Evolutionary conservation across 2,329 filamentous ascomycete species (phyloP).

Genomic region (Paracamarosporium sp.): DNA sequence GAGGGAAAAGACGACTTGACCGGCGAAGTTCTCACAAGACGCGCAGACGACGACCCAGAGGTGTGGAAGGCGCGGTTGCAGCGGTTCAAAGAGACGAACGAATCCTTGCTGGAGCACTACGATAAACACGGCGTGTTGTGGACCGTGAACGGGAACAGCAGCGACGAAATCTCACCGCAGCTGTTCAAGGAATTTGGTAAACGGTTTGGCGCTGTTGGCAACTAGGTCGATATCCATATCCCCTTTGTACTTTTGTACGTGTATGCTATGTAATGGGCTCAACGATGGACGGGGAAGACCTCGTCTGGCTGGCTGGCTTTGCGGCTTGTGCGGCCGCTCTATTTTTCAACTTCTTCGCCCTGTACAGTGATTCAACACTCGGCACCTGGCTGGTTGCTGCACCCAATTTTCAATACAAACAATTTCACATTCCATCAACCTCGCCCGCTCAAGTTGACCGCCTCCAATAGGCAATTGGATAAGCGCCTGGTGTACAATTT

Average conservation of each 20-base stretch:
- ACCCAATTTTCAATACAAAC: background rate
- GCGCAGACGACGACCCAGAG: constrained; percentile 84
- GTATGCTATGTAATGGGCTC: constrained; percentile 2
- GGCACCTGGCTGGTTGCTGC: background rate
- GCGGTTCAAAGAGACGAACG: constrained; percentile 87
- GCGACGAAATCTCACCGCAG: constrained; percentile 94
- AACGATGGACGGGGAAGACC: background rate
- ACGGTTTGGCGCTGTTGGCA: constrained; percentile 63
- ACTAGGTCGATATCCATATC: constrained; percentile 15
- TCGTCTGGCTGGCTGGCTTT: background rate
- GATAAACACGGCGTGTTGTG: constrained; percentile 81
- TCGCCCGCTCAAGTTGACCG: background rate
- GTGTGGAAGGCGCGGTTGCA: constrained; percentile 81
- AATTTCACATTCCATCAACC: too few relatives aligned
- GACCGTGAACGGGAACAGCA: constrained; percentile 86
- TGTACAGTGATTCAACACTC: background rate
- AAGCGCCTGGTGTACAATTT: too few relatives aligned
- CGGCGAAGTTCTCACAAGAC: constrained; percentile 81
- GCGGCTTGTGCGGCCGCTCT: background rate
- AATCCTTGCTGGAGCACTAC: constrained; percentile 87
- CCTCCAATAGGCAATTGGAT: too few relatives aligned
- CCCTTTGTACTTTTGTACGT: constrained; percentile 8
- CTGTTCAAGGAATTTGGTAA: constrained; percentile 82
- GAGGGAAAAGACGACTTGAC: constrained; percentile 87
- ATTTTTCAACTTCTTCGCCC: background rate